These are phyloP conservation scores for Cylindrotheca fusiformis DNA, from an alignment of 108 stramenopile species.

Conservation along the genomic window DNA sequence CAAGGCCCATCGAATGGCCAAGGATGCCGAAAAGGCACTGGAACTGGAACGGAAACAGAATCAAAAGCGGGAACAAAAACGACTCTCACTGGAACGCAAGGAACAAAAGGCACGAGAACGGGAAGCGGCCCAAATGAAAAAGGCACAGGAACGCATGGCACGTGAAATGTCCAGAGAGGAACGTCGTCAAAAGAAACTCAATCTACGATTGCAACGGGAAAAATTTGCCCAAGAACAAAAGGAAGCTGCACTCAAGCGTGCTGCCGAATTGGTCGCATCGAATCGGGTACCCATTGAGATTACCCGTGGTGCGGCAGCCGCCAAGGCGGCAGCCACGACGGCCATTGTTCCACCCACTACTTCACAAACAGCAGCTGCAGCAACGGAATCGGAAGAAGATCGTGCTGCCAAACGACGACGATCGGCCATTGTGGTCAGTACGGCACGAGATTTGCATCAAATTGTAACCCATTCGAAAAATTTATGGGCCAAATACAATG, in stretches of 20 bases:
- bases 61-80: slow-evolving; percentile 47
- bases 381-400: not conserved
- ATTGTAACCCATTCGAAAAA: slow-evolving; percentile 81
- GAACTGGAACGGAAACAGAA: slow-evolving; percentile 44
- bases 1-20: slow-evolving; percentile 49
- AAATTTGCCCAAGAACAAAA: slow-evolving; percentile 65
- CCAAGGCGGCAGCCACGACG: slow-evolving; percentile 31
- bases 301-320: slow-evolving; percentile 49
- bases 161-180: slow-evolving; percentile 62
- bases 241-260: slow-evolving; percentile 65
- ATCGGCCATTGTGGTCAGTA: slow-evolving; percentile 74
- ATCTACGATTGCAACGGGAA: slow-evolving; percentile 59
- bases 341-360: slow-evolving; percentile 1
- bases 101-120: slow-evolving; percentile 50
- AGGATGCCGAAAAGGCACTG: slow-evolving; percentile 50
- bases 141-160: slow-evolving; percentile 53
- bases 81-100: slow-evolving; percentile 50
- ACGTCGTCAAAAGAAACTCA: slow-evolving; percentile 50
- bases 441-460: slow-evolving; percentile 65
- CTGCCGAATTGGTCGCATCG: slow-evolving; percentile 66
- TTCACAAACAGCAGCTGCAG: slow-evolving; percentile 3
- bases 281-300: slow-evolving; percentile 80
- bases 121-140: slow-evolving; percentile 46
- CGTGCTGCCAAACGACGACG: slow-evolving; percentile 46
- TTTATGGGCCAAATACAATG: slow-evolving; percentile 85